These are phyloP conservation scores for Luzula sylvatica DNA, from an alignment of 176 grass and related monocot genomes.

Conservation along the genomic window DNA sequence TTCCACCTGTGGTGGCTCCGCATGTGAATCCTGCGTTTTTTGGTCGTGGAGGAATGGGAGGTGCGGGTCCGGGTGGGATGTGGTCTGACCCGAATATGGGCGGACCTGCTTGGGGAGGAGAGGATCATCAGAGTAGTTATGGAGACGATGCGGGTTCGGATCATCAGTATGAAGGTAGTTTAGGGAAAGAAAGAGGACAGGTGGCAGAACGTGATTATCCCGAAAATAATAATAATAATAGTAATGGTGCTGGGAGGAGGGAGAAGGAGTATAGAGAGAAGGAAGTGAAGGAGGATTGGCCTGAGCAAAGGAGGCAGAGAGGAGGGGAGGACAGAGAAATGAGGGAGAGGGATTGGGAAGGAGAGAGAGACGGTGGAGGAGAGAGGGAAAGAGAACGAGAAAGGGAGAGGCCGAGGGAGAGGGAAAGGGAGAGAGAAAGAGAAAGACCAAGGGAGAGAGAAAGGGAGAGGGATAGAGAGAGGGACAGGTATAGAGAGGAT, in stretches of 20 bases:
- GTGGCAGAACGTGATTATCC: slow-evolving; percentile 11
- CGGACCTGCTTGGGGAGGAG: slow-evolving; percentile 49
- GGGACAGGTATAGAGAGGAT: slow-evolving; percentile 60
- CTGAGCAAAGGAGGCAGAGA: slow-evolving; percentile 41
- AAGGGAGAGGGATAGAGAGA: slow-evolving; percentile 27
- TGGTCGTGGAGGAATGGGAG: slow-evolving; percentile 49
- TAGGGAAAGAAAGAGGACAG: slow-evolving; percentile 74
- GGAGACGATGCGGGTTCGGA: slow-evolving; percentile 76
- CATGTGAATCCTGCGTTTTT: slow-evolving; percentile 95
- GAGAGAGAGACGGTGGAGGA: slow-evolving; percentile 48
- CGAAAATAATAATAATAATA: too few species aligned
- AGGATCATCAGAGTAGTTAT: slow-evolving; percentile 74
- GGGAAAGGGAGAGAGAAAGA: slow-evolving; percentile 47
- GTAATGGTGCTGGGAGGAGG: slow-evolving; percentile 26
- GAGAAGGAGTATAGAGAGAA: slow-evolving; percentile 77
- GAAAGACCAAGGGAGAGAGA: slow-evolving; percentile 55
- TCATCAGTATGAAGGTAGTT: slow-evolving; percentile 61
- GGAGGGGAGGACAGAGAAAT: slow-evolving; percentile 47
- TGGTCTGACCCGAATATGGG: slow-evolving; percentile 73
- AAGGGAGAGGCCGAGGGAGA: slow-evolving; percentile 43
- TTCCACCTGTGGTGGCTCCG: slow-evolving; percentile 63
- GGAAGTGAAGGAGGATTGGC: slow-evolving; percentile 45
- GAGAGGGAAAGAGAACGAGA: slow-evolving; percentile 30
- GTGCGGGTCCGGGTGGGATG: slow-evolving; percentile 46
- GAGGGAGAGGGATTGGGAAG: slow-evolving; percentile 45